phyloP scores from a whole-genome alignment of 768 basidiomycete species.

The Xanthoconium stramineum region DNA sequence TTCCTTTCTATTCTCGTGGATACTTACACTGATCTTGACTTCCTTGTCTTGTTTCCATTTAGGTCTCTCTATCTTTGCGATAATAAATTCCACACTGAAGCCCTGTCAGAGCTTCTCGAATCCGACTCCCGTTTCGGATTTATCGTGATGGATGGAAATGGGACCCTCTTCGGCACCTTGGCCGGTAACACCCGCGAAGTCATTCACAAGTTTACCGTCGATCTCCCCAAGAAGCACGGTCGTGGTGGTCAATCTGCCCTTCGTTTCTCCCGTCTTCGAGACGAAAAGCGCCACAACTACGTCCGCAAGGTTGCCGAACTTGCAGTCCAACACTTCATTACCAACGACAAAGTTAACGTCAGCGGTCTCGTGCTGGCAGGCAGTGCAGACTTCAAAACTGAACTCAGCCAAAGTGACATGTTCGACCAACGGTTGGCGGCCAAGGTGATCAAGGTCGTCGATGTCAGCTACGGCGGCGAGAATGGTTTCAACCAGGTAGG shows the following conservation, averaged over 20 bases:
- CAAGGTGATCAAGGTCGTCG: constrained; percentile 97
- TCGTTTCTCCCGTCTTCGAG: constrained; percentile 98
- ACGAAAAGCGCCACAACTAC: constrained; percentile 99
- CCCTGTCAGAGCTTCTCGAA: constrained; percentile 92
- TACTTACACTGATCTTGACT: neutral
- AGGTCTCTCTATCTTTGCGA: constrained; percentile 98
- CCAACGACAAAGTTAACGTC: constrained; percentile 97
- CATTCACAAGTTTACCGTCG: constrained; percentile 97
- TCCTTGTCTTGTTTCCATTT: constrained; percentile 3
- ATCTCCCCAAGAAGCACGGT: constrained; percentile 99
- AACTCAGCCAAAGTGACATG: constrained; percentile 94
- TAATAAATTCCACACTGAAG: constrained; percentile 99
- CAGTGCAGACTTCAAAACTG: constrained; percentile 98
- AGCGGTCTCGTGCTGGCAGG: constrained; percentile 95
- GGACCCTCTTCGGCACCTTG: constrained; percentile 92
- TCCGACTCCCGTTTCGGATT: constrained; percentile 98
- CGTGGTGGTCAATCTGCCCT: constrained; percentile 99
- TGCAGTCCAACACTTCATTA: constrained; percentile 97
- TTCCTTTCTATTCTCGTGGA: constrained; percentile 8
- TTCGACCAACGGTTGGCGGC: constrained; percentile 85
- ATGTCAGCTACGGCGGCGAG: constrained; percentile 98
- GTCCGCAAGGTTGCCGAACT: constrained; percentile 97
- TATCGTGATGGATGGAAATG: constrained; percentile 99
- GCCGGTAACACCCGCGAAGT: constrained; percentile 97
- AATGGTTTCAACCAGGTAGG: constrained; percentile 98